These are phyloP conservation scores for Globisporangium acanthophoron DNA, from an alignment of 352 stramenopile species.

Conservation along the genomic window DNA sequence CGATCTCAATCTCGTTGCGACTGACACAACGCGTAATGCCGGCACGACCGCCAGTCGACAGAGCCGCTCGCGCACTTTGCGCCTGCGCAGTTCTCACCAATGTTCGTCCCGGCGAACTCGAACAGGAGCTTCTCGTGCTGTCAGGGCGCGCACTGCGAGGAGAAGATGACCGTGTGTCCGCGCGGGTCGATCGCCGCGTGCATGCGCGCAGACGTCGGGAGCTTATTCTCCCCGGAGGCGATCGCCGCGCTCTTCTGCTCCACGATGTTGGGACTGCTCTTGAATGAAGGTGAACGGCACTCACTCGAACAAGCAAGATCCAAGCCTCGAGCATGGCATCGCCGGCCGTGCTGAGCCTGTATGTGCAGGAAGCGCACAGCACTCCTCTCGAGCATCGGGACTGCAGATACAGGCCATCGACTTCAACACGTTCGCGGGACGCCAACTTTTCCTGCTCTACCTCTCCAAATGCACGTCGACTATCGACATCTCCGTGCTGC, in stretches of 20 bases:
- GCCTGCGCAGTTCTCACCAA: constrained; percentile 49
- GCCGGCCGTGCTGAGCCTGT: too few species aligned
- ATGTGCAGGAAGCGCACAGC: too few species aligned
- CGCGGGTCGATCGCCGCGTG: constrained; percentile 40
- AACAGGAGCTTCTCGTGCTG: constrained; percentile 75
- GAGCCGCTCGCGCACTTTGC: constrained; percentile 62
- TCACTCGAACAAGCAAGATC: too few species aligned
- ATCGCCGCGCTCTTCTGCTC: constrained; percentile 72
- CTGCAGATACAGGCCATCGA: too few species aligned
- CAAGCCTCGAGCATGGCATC: too few species aligned
- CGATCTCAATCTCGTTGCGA: constrained; percentile 2
- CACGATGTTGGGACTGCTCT: constrained; percentile 55
- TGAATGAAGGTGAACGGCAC: constrained; percentile 75
- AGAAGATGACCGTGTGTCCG: constrained; percentile 55
- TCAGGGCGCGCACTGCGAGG: constrained; percentile 46
- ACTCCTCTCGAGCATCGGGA: too few species aligned
- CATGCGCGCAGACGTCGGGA: constrained; percentile 63
- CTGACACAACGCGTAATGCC: background rate
- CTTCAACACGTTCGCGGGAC: too few species aligned
- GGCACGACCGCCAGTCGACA: constrained; percentile 18
- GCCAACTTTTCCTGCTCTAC: too few species aligned
- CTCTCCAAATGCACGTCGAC: too few species aligned
- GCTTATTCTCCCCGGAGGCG: constrained; percentile 65
- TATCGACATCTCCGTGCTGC: too few species aligned
- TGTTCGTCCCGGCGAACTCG: constrained; percentile 68